These are phyloP conservation scores for Trichoderma endophyticum DNA, from an alignment of 2,329 filamentous ascomycete genomes.

Conservation along the genomic window DNA sequence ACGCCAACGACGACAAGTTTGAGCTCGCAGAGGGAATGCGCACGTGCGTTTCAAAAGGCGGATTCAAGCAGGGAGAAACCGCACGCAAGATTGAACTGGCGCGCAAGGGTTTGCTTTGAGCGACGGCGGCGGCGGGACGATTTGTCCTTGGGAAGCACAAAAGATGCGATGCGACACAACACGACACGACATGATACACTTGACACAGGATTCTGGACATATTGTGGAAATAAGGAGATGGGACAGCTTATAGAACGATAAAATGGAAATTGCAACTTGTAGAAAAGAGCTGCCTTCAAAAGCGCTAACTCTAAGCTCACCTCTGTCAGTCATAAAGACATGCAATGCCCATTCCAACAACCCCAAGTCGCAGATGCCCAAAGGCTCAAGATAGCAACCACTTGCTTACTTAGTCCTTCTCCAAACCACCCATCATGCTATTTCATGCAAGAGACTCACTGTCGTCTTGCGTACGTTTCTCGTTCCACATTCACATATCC, in stretches of 20 bases:
- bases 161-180: neutral
- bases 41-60: constrained; percentile 71
- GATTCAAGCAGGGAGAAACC: constrained; percentile 69
- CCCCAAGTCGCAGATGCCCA: neutral
- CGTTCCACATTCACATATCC: neutral
- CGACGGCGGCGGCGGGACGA: neutral
- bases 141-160: neutral
- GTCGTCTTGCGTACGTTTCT: neutral
- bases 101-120: constrained; percentile 69
- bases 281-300: neutral
- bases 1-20: constrained; percentile 72
- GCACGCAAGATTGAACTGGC: constrained; percentile 75
- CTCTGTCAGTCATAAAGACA: neutral
- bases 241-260: neutral
- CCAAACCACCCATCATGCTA: neutral
- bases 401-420: no score
- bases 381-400: neutral
- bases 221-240: neutral
- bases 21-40: constrained; percentile 69
- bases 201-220: neutral
- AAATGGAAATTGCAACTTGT: neutral
- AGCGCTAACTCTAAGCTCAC: neutral
- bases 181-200: neutral
- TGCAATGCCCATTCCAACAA: neutral
- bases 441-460: neutral